Evolutionary conservation across 2,329 filamentous ascomycete species (phyloP), one percentile per base, ranked within the genome.

Genomic region (Fusarium azukiicola): DNA sequence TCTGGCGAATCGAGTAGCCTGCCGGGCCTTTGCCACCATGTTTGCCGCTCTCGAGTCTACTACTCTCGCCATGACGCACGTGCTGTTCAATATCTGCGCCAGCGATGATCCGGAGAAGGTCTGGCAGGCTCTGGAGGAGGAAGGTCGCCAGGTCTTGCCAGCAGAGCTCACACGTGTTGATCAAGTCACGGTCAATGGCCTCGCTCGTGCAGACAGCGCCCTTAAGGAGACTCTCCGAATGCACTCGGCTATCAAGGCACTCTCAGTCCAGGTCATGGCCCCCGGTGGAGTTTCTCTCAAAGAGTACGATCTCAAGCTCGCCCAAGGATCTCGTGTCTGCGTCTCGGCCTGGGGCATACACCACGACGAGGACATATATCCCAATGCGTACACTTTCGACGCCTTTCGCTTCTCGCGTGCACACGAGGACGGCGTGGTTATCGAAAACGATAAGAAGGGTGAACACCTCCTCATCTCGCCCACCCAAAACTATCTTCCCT

Each of bases 141-240:
- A 76, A 6, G 17, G 21, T 1, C 2, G 19, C 9, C 11, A 5
- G 8, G 17, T 5, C 1, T 5, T 56, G 21, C 8, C 61, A 6
- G 2, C 17, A 21, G 19, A 32, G 2, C 27, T 32, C 27, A 32
- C 27, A 32, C 27, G 3, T 32, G 23, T 38, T 0, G 16, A 58
- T 1, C 63, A 73, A 2, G 9, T 14, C 1, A 32, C 7, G 6
- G 5, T 73, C 0, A 68, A 76, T 14, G 14, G 21, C 4, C 16
- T 69, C 0, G 0, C 23, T 9, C 6, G 36, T 0, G 42, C 54
- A 10, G 73, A 69, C n/a, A 72, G 52, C 1, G 42, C 74, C 1
- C 42, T 73, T 27, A 76, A 76, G 13, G 38, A 76, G 50, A 42
- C 52, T 27, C 54, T 66, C 16, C 21, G n/a, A 13, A 36, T 76